Conservation (phyloP, 306 rosid genomes). For the Dicorynia guianensis region DNA sequence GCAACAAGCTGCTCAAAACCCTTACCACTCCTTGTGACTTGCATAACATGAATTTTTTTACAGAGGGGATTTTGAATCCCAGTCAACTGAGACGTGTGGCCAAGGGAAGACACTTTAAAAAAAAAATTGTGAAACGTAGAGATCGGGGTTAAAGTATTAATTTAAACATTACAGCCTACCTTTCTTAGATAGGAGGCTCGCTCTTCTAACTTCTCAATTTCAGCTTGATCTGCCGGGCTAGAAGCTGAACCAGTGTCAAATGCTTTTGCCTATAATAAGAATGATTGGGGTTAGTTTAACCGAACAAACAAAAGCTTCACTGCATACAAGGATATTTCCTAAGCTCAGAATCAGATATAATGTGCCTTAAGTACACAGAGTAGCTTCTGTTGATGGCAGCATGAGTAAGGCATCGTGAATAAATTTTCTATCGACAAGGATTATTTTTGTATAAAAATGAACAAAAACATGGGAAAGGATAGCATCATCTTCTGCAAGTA, state of each 20-base stretch:
- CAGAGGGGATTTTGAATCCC: constrained; percentile 3
- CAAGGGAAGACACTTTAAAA: constrained; percentile 8
- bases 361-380: background rate
- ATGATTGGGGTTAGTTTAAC: constrained; percentile 36
- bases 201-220: constrained; percentile 82
- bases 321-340: constrained; percentile 3
- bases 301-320: constrained; percentile 19
- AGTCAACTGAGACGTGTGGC: constrained; percentile 22
- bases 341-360: constrained; percentile 12
- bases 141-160: constrained; percentile 12
- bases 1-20: too few species aligned
- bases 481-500: constrained; percentile 9
- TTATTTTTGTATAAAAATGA: too few species aligned
- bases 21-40: too few species aligned
- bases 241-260: constrained; percentile 60
- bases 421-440: background rate
- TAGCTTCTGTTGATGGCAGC: background rate
- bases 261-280: constrained; percentile 61
- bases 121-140: constrained; percentile 25
- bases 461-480: background rate
- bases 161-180: constrained; percentile 54
- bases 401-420: constrained; percentile 21
- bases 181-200: constrained; percentile 68
- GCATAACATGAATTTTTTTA: background rate
- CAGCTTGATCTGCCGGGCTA: constrained; percentile 65